Percentiles rank a stretch among this genome's conserved stretches.
Evolutionary conservation across 768 basidiomycete genomes (phyloP).

Genomic region (Suillus sp.): DNA sequence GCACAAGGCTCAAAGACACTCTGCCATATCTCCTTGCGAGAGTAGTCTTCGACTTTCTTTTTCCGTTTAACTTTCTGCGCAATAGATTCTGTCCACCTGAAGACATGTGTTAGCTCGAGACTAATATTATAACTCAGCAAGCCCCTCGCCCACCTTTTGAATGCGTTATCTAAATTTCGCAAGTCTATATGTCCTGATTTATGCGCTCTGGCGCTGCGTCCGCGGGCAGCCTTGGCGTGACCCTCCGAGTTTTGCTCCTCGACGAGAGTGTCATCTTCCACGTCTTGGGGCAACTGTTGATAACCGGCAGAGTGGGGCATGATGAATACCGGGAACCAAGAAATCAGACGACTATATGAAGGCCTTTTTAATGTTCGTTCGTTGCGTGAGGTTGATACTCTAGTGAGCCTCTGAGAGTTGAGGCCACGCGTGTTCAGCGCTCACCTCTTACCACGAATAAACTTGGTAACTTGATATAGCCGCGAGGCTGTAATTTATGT

Average conservation of each 20-base stretch:
- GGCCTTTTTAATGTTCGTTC: not conserved
- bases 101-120: constrained; percentile 8
- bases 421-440: constrained; percentile 1
- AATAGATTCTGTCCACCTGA: constrained; percentile 85
- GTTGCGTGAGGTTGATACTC: not conserved
- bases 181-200: constrained; percentile 75
- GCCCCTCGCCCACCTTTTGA: constrained; percentile 60
- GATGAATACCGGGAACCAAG: constrained; percentile 1
- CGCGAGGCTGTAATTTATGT: not conserved
- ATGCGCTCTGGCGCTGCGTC: constrained; percentile 31
- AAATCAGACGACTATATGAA: not conserved
- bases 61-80: constrained; percentile 83
- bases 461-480: not conserved
- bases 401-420: not conserved
- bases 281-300: constrained; percentile 46
- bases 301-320: constrained; percentile 52
- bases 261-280: constrained; percentile 41
- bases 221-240: constrained; percentile 28
- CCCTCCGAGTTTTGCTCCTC: constrained; percentile 23
- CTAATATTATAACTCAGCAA: not conserved
- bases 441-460: not conserved
- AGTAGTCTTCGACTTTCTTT: constrained; percentile 66
- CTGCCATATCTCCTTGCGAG: constrained; percentile 73
- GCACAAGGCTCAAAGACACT: constrained; percentile 77
- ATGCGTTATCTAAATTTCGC: constrained; percentile 77